These are phyloP conservation scores for Cryphonectria carpinicola DNA, from an alignment of 2,329 filamentous ascomycete genomes.

Conservation along the genomic window DNA sequence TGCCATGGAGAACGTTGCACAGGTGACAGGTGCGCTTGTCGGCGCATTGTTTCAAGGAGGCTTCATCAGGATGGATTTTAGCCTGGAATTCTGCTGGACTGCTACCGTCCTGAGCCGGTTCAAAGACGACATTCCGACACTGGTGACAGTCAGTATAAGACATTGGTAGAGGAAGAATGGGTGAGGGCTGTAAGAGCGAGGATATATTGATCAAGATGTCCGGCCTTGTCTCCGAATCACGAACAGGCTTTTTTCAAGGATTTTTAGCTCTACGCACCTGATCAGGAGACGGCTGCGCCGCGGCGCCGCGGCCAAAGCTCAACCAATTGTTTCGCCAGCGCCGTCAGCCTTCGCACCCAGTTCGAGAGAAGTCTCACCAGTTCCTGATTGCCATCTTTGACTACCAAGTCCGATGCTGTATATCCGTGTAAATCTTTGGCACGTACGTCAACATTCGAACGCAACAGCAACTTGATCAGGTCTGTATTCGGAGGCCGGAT, in stretches of 20 bases:
- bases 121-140: neutral
- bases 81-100: conserved; percentile 1
- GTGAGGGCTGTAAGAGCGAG: neutral
- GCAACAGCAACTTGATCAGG: no score
- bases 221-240: neutral
- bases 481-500: no score
- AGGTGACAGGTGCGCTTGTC: conserved; percentile 2
- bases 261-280: neutral
- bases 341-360: no score
- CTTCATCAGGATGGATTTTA: conserved; percentile 5
- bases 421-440: no score
- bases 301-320: neutral
- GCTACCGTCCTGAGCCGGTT: neutral
- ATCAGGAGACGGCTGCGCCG: neutral
- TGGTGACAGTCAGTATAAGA: neutral
- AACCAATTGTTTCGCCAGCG: neutral
- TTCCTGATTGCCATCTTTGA: no score
- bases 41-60: conserved; percentile 6
- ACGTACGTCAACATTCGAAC: neutral
- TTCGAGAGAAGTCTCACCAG: no score
- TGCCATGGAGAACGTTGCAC: conserved; percentile 9
- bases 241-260: neutral
- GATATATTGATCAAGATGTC: neutral
- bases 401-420: no score
- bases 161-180: neutral